Evolutionary conservation across 108 stramenopile species (phyloP).

Genomic region (Pseudonitzschia pungens): DNA sequence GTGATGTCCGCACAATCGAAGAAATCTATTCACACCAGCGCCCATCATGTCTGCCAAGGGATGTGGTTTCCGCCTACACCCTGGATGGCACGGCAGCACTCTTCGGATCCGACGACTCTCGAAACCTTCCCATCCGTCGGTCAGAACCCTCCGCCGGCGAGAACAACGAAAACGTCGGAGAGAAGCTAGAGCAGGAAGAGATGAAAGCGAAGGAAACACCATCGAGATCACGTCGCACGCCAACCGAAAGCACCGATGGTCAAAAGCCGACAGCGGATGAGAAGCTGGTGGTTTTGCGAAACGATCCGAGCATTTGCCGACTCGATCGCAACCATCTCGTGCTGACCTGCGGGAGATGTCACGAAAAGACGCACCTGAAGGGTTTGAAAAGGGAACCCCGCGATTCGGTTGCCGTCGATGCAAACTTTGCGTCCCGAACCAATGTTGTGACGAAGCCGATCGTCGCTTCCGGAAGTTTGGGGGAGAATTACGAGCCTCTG

Average conservation of each 20-base stretch:
- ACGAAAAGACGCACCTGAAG: slow-evolving; percentile 14
- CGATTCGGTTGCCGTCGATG: background rate
- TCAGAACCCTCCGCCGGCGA: slow-evolving; percentile 23
- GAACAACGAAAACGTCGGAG: slow-evolving; percentile 17
- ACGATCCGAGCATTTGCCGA: slow-evolving; percentile 14
- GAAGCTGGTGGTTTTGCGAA: background rate
- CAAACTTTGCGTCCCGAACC: too few relatives aligned
- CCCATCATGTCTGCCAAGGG: slow-evolving; percentile 13
- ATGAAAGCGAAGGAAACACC: slow-evolving; percentile 9
- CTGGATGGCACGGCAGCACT: slow-evolving; percentile 26
- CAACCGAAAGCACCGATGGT: background rate
- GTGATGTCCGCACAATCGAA: background rate
- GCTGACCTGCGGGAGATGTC: slow-evolving; percentile 28
- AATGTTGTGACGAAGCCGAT: too few relatives aligned
- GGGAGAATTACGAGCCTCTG: background rate
- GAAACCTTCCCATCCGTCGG: background rate
- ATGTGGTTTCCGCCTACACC: slow-evolving; percentile 31
- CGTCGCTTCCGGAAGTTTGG: background rate
- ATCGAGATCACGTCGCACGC: background rate
- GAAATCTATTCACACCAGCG: background rate
- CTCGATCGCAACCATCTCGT: slow-evolving; percentile 33
- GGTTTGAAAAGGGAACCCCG: slow-evolving; percentile 18
- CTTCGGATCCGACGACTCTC: slow-evolving; percentile 12
- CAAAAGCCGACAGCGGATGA: background rate
- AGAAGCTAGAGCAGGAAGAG: slow-evolving; percentile 4